Conservation (phyloP, 768 basidiomycete species). For the Trametes villosa region DNA sequence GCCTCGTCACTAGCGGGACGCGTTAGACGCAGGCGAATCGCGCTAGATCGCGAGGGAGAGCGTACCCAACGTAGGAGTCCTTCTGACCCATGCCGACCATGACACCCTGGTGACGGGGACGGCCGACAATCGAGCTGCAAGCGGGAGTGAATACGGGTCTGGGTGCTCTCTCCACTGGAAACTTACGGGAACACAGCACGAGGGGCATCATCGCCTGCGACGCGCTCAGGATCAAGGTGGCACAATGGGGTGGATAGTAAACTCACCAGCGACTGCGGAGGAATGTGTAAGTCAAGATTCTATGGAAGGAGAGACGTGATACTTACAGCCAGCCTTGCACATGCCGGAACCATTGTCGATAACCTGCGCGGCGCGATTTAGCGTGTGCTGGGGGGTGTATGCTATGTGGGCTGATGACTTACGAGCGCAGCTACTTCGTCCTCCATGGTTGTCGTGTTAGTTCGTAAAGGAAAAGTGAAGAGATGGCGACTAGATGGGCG, state of each 20-base stretch:
- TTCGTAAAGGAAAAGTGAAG: constrained; percentile 31
- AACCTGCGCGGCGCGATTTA: constrained; percentile 50
- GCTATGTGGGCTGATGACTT: constrained; percentile 28
- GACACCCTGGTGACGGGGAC: constrained; percentile 74
- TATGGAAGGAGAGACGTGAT: constrained; percentile 16
- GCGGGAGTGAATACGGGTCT: neutral
- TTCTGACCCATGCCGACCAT: constrained; percentile 83
- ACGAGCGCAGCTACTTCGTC: constrained; percentile 67
- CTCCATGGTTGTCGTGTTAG: constrained; percentile 51
- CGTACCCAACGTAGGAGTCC: constrained; percentile 75
- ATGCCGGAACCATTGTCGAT: constrained; percentile 97
- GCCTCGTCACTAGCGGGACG: constrained; percentile 58
- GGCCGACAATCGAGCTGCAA: constrained; percentile 65
- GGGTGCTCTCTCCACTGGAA: neutral
- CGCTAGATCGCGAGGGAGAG: neutral
- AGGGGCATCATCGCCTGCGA: constrained; percentile 90
- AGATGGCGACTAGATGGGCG: constrained; percentile 25
- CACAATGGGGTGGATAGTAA: neutral
- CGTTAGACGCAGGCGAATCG: neutral
- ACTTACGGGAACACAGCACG: constrained; percentile 97
- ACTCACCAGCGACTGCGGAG: constrained; percentile 62
- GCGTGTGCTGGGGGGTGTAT: constrained; percentile 2
- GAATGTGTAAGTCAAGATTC: constrained; percentile 72
- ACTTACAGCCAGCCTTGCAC: constrained; percentile 99
- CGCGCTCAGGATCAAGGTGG: neutral